phyloP scores from a whole-genome alignment of 2,329 filamentous ascomycete species.

The Lachnellula hyalina region DNA sequence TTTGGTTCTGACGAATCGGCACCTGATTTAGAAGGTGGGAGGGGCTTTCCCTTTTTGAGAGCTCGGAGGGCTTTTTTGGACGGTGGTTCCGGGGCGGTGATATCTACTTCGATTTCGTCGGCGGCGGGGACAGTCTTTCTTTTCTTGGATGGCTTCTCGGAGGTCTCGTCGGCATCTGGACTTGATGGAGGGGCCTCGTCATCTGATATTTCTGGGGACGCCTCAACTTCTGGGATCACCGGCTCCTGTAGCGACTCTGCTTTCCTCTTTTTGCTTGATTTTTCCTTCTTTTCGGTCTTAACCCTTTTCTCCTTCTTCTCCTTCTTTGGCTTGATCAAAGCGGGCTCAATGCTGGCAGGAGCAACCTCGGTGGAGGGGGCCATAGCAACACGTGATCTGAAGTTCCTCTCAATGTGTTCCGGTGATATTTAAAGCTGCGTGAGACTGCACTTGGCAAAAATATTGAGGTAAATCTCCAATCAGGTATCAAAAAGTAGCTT shows the following conservation, averaged over 20 bases:
- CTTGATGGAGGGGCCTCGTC: neutral
- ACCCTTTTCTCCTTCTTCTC: conserved; percentile 2
- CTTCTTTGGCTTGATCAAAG: conserved; percentile 1
- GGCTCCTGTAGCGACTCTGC: conserved; percentile 15
- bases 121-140: conserved; percentile 58
- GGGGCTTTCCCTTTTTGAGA: conserved; percentile 74
- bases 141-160: conserved; percentile 43
- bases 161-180: conserved; percentile 1
- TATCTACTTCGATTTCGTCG: conserved; percentile 82
- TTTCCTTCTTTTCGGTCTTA: conserved; percentile 26
- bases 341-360: neutral
- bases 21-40: conserved; percentile 40
- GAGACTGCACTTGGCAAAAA: neutral
- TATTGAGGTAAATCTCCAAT: too few species aligned
- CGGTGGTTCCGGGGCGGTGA: conserved; percentile 83
- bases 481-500: too few species aligned
- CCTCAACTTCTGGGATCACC: neutral
- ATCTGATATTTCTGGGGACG: conserved; percentile 3
- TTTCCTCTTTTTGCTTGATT: conserved; percentile 25
- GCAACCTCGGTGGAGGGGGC: neutral
- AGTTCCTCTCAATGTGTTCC: neutral
- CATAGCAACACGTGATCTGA: conserved; percentile 1
- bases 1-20: conserved; percentile 37
- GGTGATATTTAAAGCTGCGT: too few species aligned
- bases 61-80: conserved; percentile 90